Evolutionary conservation across 805 yeast genomes (phyloP).

Genomic region (Cyberlindnera xylosilytica): DNA sequence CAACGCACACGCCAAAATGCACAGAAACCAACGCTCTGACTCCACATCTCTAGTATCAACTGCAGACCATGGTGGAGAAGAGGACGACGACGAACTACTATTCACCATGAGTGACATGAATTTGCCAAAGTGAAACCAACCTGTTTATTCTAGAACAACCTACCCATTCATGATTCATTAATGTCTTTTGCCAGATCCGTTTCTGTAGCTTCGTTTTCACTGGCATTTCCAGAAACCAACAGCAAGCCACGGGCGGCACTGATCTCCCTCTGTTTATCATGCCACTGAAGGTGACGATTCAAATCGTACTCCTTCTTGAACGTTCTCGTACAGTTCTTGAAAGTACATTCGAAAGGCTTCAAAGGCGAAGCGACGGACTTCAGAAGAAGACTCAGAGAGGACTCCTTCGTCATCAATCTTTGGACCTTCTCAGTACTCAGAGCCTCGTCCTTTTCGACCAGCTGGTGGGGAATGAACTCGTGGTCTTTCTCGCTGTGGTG

Average conservation of each 20-base stretch:
- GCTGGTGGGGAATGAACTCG: slow-evolving; percentile 21
- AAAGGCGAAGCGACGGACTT: slow-evolving; percentile 30
- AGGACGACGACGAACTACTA: slow-evolving; percentile 63
- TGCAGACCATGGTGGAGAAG: slow-evolving; percentile 32
- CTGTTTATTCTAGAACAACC: too few relatives aligned
- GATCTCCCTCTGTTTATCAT: slow-evolving; percentile 30
- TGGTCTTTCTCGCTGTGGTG: slow-evolving; percentile 55
- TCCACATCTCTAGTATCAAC: not conserved
- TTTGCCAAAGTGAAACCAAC: slow-evolving; percentile 25
- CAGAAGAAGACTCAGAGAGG: slow-evolving; percentile 30
- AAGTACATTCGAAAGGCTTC: slow-evolving; percentile 44
- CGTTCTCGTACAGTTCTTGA: slow-evolving; percentile 47
- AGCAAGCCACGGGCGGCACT: slow-evolving; percentile 13
- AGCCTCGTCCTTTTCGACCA: slow-evolving; percentile 10
- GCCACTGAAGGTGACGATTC: slow-evolving; percentile 52
- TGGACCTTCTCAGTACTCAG: slow-evolving; percentile 24
- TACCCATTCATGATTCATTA: not conserved
- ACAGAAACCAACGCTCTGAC: slow-evolving; percentile 9
- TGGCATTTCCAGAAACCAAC: slow-evolving; percentile 6
- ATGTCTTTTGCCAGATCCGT: slow-evolving; percentile 10
- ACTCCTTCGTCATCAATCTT: slow-evolving; percentile 25
- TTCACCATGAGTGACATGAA: slow-evolving; percentile 78
- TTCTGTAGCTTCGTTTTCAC: slow-evolving; percentile 8
- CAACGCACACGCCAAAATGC: slow-evolving; percentile 30
- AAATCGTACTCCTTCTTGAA: slow-evolving; percentile 50